These are phyloP conservation scores for Candida sp. DNA, from an alignment of 1,139 yeast genomes.

Conservation along the genomic window DNA sequence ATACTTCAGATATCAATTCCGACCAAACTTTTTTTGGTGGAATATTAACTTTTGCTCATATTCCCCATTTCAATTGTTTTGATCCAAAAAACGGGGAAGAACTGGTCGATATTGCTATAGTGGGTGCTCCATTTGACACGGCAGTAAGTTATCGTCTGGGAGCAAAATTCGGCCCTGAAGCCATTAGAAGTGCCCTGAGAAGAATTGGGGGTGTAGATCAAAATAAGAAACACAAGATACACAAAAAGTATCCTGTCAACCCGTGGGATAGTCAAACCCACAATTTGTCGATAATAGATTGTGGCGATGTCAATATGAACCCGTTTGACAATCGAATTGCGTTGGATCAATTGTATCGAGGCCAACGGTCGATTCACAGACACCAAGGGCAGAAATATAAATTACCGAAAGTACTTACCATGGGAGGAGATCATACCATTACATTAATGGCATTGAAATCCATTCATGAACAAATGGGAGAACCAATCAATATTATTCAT, in stretches of 20 bases:
- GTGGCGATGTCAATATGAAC: conserved; percentile 56
- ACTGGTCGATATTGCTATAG: conserved; percentile 41
- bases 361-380: conserved; percentile 43
- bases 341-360: conserved; percentile 50
- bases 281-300: conserved; percentile 41
- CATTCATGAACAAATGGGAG: conserved; percentile 42
- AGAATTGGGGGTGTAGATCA: conserved; percentile 32
- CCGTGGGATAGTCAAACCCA: conserved; percentile 24
- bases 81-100: conserved; percentile 12
- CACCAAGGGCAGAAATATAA: conserved; percentile 11
- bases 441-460: conserved; percentile 29
- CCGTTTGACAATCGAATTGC: conserved; percentile 55
- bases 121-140: conserved; percentile 53
- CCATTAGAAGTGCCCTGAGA: conserved; percentile 36
- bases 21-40: conserved; percentile 34
- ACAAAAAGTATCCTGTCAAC: conserved; percentile 19
- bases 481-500: conserved; percentile 43
- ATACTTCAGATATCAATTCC: conserved; percentile 24
- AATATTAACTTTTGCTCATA: conserved; percentile 43
- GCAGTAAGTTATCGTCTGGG: conserved; percentile 50
- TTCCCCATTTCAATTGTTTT: conserved; percentile 38
- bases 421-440: conserved; percentile 15
- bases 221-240: conserved; percentile 10
- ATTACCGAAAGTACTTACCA: conserved; percentile 10
- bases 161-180: conserved; percentile 50